These are phyloP conservation scores for Ogataea glucozyma DNA, from an alignment of 805 yeast species.

Conservation along the genomic window DNA sequence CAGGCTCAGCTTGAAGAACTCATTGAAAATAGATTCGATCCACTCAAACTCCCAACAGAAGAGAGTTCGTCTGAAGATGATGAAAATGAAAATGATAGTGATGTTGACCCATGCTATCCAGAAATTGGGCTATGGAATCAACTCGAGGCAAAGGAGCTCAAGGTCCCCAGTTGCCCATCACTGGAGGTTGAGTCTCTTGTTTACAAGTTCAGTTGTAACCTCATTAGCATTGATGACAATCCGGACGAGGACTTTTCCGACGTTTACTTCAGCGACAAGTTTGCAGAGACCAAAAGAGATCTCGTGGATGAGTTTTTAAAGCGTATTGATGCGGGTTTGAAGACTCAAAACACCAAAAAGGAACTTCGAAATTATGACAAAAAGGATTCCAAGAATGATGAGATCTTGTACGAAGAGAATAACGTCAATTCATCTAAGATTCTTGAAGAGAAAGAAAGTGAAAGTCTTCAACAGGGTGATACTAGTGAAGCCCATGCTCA, in stretches of 20 bases:
- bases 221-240: constrained; percentile 16
- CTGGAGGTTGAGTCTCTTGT: constrained; percentile 25
- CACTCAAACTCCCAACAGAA: not conserved
- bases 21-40: constrained; percentile 15
- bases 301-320: constrained; percentile 19
- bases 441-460: not conserved
- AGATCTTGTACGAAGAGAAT: too few species aligned
- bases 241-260: constrained; percentile 31
- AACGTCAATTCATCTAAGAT: too few species aligned
- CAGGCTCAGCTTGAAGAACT: constrained; percentile 11
- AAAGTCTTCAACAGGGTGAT: not conserved
- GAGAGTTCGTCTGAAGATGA: not conserved
- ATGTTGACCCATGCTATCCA: constrained; percentile 13
- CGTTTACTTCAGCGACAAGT: constrained; percentile 26
- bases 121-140: constrained; percentile 26
- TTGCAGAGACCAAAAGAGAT: constrained; percentile 14
- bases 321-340: constrained; percentile 3
- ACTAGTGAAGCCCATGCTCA: not conserved
- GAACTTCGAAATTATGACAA: not conserved
- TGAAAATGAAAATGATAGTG: not conserved
- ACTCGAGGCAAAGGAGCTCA: constrained; percentile 2
- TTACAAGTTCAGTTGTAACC: constrained; percentile 19
- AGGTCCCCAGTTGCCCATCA: constrained; percentile 27
- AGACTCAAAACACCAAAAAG: not conserved
- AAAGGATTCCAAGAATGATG: too few species aligned